Evolutionary conservation across 352 stramenopile species (phyloP).

Genomic region (Pythium rhizo-oryzae): DNA sequence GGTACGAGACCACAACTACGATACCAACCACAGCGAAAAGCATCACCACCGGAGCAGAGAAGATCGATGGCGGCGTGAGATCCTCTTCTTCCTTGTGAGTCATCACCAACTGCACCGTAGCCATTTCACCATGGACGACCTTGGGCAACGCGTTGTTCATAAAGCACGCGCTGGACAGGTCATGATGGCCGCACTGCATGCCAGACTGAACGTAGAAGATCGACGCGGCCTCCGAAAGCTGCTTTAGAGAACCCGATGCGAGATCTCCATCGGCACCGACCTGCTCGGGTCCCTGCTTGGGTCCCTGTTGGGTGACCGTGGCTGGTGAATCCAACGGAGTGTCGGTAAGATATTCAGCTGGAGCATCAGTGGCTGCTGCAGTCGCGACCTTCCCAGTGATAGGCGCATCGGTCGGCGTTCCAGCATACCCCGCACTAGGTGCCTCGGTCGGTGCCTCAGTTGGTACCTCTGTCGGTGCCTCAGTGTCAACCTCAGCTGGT

Average conservation of each 20-base stretch:
- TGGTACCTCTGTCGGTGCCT: no score
- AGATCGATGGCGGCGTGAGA: background rate
- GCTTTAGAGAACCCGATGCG: conserved; percentile 4
- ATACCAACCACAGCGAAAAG: conserved; percentile 6
- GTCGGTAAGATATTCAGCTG: background rate
- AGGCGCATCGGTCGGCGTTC: no score
- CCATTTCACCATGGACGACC: conserved; percentile 8
- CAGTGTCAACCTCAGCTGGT: no score
- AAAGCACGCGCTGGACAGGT: conserved; percentile 16
- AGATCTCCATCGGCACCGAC: background rate
- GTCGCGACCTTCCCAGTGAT: no score
- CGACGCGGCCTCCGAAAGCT: conserved; percentile 15
- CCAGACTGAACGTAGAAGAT: conserved; percentile 20
- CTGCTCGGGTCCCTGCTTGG: background rate
- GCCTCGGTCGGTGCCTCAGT: no score
- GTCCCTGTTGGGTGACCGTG: background rate
- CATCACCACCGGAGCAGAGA: conserved; percentile 5
- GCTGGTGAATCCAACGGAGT: background rate
- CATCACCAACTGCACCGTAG: conserved; percentile 3
- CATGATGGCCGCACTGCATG: conserved; percentile 8
- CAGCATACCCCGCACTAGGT: no score
- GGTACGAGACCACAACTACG: background rate
- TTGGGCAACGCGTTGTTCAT: conserved; percentile 26
- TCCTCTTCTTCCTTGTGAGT: conserved; percentile 18
- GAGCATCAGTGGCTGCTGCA: background rate